Evolutionary conservation across 345 rosid genomes (phyloP).

Genomic region (Pseudoturritis turrita): DNA sequence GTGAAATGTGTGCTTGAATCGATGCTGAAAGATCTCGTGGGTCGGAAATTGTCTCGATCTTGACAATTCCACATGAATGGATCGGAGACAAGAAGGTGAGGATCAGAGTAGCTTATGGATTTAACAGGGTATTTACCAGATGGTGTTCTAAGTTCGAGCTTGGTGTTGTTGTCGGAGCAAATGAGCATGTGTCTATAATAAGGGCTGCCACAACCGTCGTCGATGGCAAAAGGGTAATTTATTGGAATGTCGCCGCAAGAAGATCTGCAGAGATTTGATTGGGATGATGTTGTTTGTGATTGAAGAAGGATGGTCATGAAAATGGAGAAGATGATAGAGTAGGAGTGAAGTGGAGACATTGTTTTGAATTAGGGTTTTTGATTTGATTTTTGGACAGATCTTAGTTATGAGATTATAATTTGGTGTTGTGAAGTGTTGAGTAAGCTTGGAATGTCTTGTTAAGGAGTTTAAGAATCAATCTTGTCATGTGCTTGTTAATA

Average conservation of each 20-base stretch:
- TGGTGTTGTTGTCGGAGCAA: conserved; percentile 50
- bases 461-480: conserved; percentile 31
- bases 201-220: conserved; percentile 90
- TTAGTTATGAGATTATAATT: conserved; percentile 6
- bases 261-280: conserved; percentile 51
- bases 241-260: conserved; percentile 73
- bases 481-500: not conserved
- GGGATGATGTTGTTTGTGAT: conserved; percentile 30
- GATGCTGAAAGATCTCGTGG: conserved; percentile 76
- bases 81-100: conserved; percentile 67
- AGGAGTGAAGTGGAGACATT: conserved; percentile 30
- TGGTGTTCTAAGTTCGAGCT: conserved; percentile 75
- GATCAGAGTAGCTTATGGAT: conserved; percentile 73
- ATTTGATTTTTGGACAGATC: not conserved
- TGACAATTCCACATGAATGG: conserved; percentile 87
- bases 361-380: not conserved
- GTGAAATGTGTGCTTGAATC: conserved; percentile 81
- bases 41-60: conserved; percentile 62
- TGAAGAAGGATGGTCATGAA: conserved; percentile 3
- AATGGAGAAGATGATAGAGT: conserved; percentile 12
- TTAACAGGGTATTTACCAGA: conserved; percentile 72
- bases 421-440: conserved; percentile 26
- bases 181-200: conserved; percentile 75
- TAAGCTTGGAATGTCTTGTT: conserved; percentile 33
- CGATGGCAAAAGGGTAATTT: conserved; percentile 69